Conservation (phyloP, 495 filamentous ascomycete species). For the Xylaria venustula region DNA sequence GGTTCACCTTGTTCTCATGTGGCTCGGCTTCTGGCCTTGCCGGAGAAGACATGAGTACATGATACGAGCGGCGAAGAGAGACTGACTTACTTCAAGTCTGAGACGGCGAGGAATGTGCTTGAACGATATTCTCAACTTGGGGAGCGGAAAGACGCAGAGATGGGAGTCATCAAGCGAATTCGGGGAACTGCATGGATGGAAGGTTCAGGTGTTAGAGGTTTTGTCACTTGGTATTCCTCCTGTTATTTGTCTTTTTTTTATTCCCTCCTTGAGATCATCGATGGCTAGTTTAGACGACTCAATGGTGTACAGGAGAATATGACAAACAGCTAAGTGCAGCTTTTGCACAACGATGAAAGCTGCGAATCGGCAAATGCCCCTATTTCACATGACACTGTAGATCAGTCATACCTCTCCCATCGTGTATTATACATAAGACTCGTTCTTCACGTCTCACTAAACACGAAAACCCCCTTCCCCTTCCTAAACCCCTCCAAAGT, state of each 20-base stretch:
- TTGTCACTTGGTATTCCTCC: too few species aligned
- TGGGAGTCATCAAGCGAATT: background rate
- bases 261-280: background rate
- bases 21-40: too few species aligned
- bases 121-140: background rate
- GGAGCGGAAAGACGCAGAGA: background rate
- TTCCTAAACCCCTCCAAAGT: slow-evolving; percentile 76
- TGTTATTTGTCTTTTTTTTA: background rate
- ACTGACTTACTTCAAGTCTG: too few species aligned
- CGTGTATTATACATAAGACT: background rate
- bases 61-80: too few species aligned
- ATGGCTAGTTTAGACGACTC: background rate
- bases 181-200: background rate
- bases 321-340: background rate
- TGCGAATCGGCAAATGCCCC: background rate
- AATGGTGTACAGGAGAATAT: background rate
- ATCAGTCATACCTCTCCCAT: too few species aligned
- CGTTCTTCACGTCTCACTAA: slow-evolving; percentile 45
- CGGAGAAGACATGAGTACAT: too few species aligned
- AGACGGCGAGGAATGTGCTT: background rate
- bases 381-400: too few species aligned
- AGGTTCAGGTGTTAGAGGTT: slow-evolving; percentile 7
- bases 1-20: too few species aligned
- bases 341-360: background rate
- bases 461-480: slow-evolving; percentile 90